Conservation (phyloP, 768 basidiomycete species). For the Leccinum subgranulosum region DNA sequence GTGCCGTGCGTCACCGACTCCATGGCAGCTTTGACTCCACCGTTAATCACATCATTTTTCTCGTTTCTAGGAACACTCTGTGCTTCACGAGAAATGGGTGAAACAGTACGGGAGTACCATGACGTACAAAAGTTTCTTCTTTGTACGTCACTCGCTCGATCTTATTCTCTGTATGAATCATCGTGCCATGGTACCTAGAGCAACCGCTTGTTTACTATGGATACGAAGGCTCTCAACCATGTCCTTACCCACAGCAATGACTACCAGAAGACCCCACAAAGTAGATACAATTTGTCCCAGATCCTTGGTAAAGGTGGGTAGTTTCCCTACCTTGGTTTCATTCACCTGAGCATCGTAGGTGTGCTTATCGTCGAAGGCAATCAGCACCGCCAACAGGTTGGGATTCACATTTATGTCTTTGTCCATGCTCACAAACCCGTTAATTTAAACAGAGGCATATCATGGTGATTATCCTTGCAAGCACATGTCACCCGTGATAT, state of each 20-base stretch:
- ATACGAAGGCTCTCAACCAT: conserved; percentile 3
- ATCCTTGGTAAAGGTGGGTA: background rate
- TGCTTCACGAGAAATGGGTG: conserved; percentile 15
- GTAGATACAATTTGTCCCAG: background rate
- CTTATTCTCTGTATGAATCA: background rate
- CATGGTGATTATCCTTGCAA: conserved; percentile 19
- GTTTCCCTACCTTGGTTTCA: background rate
- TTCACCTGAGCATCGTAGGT: background rate
- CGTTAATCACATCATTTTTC: background rate
- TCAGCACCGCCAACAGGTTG: conserved; percentile 37
- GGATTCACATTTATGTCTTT: background rate
- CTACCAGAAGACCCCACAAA: conserved; percentile 3
- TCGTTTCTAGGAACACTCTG: conserved; percentile 2
- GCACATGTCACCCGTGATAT: background rate
- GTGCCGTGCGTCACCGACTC: conserved; percentile 32
- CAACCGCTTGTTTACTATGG: background rate
- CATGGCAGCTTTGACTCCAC: background rate
- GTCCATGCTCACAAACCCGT: background rate
- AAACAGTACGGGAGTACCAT: conserved; percentile 11
- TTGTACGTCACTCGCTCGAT: background rate
- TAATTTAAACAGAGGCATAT: conserved; percentile 15
- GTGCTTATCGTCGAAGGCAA: conserved; percentile 12
- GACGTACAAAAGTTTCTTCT: conserved; percentile 9
- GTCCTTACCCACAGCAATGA: conserved; percentile 1
- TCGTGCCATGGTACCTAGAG: background rate